A percentile compares a stretch with the other conserved stretches of the same genome.
phyloP scores from a whole-genome alignment of 345 rosid species.

The Lagerstroemia speciosa region DNA sequence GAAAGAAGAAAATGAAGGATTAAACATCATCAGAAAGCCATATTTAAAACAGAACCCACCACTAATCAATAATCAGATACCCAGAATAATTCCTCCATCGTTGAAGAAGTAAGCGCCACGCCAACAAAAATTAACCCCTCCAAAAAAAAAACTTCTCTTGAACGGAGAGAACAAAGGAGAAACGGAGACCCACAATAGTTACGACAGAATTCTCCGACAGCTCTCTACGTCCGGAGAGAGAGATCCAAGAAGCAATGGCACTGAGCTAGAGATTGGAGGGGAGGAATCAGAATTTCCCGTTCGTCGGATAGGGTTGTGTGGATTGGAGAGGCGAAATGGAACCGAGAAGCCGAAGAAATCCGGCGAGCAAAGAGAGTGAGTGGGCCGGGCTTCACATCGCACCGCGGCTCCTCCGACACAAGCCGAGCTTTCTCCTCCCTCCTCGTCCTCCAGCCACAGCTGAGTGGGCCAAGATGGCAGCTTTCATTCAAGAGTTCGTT shows the following conservation, averaged over 20 bases:
- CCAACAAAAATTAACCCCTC: no score
- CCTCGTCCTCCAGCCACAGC: background rate
- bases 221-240: background rate
- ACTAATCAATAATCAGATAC: background rate
- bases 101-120: no score
- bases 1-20: background rate
- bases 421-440: background rate
- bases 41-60: background rate
- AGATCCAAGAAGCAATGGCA: background rate
- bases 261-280: background rate
- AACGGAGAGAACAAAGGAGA: background rate
- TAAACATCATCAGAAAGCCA: background rate
- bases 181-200: background rate
- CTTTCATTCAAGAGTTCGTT: no score
- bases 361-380: background rate
- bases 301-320: background rate
- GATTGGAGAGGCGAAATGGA: background rate
- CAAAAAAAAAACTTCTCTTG: background rate
- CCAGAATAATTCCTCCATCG: background rate
- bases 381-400: background rate
- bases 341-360: background rate
- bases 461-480: background rate
- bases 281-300: background rate
- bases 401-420: background rate
- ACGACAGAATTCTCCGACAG: background rate